A percentile compares a stretch with the other conserved stretches of the same genome.
These are phyloP conservation scores for Lasiosphaeris hirsuta DNA, from an alignment of 495 filamentous ascomycete species.

Conservation along the genomic window DNA sequence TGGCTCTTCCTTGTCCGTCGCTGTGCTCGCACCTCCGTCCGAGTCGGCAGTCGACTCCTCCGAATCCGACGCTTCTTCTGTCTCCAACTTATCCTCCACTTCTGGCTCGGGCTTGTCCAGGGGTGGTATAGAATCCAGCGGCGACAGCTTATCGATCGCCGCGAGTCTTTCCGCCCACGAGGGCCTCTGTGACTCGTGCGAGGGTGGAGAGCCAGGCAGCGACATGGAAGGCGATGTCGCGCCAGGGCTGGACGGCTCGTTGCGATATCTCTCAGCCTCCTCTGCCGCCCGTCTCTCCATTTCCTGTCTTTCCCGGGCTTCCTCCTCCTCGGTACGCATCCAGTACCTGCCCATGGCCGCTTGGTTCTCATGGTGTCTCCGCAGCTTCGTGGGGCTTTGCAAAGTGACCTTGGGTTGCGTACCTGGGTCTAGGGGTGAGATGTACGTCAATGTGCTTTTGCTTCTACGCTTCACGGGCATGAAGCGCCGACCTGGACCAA, in stretches of 20 bases:
- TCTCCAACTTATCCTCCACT: slow-evolving; percentile 17
- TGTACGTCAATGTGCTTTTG: slow-evolving; percentile 34
- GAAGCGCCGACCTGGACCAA: slow-evolving; percentile 28
- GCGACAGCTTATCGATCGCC: slow-evolving; percentile 13
- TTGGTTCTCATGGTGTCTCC: slow-evolving; percentile 34
- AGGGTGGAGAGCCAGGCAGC: background rate
- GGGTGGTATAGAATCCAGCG: slow-evolving; percentile 6
- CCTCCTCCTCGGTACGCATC: slow-evolving; percentile 34
- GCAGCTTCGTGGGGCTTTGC: slow-evolving; percentile 29
- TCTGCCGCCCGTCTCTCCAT: slow-evolving; percentile 25
- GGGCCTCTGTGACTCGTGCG: background rate
- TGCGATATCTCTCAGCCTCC: slow-evolving; percentile 31
- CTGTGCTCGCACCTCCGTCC: slow-evolving; percentile 7
- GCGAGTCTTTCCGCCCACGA: slow-evolving; percentile 3
- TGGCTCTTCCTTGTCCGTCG: background rate
- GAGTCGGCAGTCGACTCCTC: slow-evolving; percentile 13
- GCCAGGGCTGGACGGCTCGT: slow-evolving; percentile 24
- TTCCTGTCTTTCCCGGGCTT: slow-evolving; percentile 28
- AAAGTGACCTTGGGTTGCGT: slow-evolving; percentile 21
- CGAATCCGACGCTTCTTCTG: slow-evolving; percentile 4
- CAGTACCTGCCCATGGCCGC: slow-evolving; percentile 34
- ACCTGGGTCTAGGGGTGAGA: slow-evolving; percentile 31
- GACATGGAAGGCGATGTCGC: background rate
- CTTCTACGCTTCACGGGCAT: slow-evolving; percentile 33
- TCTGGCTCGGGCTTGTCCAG: slow-evolving; percentile 20